These are phyloP conservation scores for Mycena floridula DNA, from an alignment of 768 basidiomycete species.

Conservation along the genomic window DNA sequence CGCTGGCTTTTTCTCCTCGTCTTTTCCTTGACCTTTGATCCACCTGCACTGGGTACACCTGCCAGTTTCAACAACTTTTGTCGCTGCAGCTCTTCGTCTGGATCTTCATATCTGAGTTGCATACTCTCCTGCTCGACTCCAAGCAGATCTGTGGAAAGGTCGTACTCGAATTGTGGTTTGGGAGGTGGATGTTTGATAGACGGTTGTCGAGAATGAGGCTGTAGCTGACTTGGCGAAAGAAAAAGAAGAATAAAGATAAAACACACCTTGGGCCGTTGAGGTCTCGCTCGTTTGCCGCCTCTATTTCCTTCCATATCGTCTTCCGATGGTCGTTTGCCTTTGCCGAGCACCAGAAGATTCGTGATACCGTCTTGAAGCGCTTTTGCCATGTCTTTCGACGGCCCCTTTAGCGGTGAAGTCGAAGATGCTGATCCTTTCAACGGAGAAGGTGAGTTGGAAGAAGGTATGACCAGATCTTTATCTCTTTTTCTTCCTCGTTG, in stretches of 20 bases:
- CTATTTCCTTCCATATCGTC: conserved; percentile 16
- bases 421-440: conserved; percentile 1
- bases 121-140: no score
- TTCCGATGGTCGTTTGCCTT: conserved; percentile 53
- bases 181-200: background rate
- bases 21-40: no score
- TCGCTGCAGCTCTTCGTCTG: background rate
- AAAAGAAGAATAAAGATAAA: conserved; percentile 1
- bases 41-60: no score
- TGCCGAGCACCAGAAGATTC: conserved; percentile 33
- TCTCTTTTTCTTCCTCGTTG: no score
- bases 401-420: conserved; percentile 36
- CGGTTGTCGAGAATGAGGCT: background rate
- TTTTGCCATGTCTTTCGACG: conserved; percentile 43
- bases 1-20: no score
- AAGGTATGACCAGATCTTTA: no score
- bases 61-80: no score
- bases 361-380: conserved; percentile 66
- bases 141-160: background rate
- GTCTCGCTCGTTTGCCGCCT: conserved; percentile 32
- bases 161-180: background rate
- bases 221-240: background rate
- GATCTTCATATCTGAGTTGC: background rate
- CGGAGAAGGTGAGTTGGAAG: conserved; percentile 32
- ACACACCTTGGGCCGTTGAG: conserved; percentile 30